A percentile compares a stretch with the other conserved stretches of the same genome.
Evolutionary conservation across 163 green algal genomes (phyloP).

Genomic region (Coccomyxa subellipsoidea): DNA sequence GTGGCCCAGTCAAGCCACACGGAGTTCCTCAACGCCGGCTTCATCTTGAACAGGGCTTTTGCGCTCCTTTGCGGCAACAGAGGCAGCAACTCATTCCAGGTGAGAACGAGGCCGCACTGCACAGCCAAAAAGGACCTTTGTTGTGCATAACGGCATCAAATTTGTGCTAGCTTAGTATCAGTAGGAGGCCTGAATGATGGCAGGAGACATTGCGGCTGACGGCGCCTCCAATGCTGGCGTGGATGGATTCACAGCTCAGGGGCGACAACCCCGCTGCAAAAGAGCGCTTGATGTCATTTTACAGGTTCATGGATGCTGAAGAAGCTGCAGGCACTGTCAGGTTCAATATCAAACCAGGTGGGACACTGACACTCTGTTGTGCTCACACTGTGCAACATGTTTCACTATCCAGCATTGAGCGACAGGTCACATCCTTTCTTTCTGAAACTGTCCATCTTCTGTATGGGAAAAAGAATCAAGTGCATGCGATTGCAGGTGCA

Average conservation of each 20-base stretch:
- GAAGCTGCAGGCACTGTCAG: background rate
- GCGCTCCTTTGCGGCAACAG: background rate
- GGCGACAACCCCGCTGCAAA: background rate
- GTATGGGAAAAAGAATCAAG: background rate
- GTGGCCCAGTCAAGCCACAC: constrained; percentile 15
- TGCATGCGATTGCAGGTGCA: background rate
- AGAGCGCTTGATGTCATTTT: background rate
- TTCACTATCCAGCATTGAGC: background rate
- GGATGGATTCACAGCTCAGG: background rate
- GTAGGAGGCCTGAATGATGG: too few species aligned
- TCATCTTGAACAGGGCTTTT: background rate
- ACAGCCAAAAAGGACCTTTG: too few species aligned
- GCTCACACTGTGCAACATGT: background rate
- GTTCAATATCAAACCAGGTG: background rate
- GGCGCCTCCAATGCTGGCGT: background rate
- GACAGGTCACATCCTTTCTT: background rate
- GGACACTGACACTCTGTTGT: too few species aligned
- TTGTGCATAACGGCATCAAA: too few species aligned
- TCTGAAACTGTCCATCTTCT: background rate
- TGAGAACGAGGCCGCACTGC: background rate
- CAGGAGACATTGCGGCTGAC: constrained; percentile 10
- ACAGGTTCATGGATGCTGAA: background rate
- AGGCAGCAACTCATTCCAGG: constrained; percentile 2
- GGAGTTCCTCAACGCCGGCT: constrained; percentile 18
- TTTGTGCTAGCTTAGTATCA: too few species aligned